These are phyloP conservation scores for Mortierella sp. DNA, from an alignment of 371 early-diverging fungal genomes.

Conservation along the genomic window DNA sequence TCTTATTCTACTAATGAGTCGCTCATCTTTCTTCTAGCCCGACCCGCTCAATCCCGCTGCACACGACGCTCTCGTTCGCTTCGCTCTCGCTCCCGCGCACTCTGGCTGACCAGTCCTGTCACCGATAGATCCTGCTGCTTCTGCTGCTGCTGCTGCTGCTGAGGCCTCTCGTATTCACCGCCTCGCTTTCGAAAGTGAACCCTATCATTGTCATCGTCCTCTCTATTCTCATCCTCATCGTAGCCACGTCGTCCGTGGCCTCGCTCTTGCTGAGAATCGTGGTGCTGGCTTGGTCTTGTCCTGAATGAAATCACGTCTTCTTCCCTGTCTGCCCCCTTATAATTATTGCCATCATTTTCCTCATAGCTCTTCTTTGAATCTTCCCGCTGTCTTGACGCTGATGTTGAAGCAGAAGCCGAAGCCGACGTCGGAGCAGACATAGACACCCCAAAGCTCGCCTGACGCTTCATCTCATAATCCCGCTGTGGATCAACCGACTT, in stretches of 20 bases:
- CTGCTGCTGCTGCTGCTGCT: background rate
- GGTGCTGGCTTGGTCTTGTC: conserved; percentile 11
- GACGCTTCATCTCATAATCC: conserved; percentile 37
- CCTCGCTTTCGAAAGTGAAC: conserved; percentile 16
- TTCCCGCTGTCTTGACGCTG: background rate
- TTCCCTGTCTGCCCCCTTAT: background rate
- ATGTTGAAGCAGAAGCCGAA: background rate
- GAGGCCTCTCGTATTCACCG: background rate
- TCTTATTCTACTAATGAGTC: background rate
- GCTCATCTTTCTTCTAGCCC: background rate
- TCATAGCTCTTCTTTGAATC: background rate
- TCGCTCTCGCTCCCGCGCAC: conserved; percentile 47
- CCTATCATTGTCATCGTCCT: conserved; percentile 3
- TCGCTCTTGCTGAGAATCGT: background rate
- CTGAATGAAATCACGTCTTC: conserved; percentile 39
- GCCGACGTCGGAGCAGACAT: background rate
- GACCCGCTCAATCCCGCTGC: conserved; percentile 2
- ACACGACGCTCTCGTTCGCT: conserved; percentile 34
- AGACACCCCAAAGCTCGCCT: conserved; percentile 10
- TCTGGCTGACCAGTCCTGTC: conserved; percentile 43
- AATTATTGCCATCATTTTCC: conserved; percentile 11
- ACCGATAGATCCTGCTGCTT: conserved; percentile 15
- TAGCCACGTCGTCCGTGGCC: conserved; percentile 24
- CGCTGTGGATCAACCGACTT: conserved; percentile 34
- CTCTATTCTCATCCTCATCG: conserved; percentile 17